These are phyloP conservation scores for Laguncularia racemosa DNA, from an alignment of 345 rosid genomes.

Conservation along the genomic window DNA sequence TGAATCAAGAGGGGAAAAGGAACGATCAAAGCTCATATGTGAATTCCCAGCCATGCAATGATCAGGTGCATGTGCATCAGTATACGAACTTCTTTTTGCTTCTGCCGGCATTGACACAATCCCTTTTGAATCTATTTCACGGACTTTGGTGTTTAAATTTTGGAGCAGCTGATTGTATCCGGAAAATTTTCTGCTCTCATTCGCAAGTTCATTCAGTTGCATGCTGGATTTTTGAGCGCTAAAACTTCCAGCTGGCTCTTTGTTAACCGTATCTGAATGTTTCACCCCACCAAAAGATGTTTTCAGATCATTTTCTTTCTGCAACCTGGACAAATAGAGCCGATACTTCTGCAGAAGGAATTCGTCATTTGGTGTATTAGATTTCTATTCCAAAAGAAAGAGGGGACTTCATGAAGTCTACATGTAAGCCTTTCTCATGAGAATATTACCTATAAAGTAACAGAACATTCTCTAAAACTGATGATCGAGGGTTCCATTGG, in stretches of 20 bases:
- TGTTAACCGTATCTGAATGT: conserved; percentile 45
- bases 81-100: conserved; percentile 22
- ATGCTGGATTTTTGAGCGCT: conserved; percentile 32
- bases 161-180: conserved; percentile 29
- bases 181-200: conserved; percentile 30
- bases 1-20: conserved; percentile 22
- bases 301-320: conserved; percentile 55
- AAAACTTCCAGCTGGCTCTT: conserved; percentile 31
- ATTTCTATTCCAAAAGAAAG: neutral
- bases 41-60: conserved; percentile 29
- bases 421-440: too few relatives aligned
- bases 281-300: conserved; percentile 37
- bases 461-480: too few relatives aligned
- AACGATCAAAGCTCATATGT: conserved; percentile 30
- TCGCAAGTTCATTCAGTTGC: conserved; percentile 27
- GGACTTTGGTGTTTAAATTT: conserved; percentile 23
- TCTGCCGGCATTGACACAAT: conserved; percentile 36
- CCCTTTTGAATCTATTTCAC: conserved; percentile 35
- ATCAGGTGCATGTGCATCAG: conserved; percentile 32
- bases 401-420: too few relatives aligned
- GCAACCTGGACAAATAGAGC: conserved; percentile 78
- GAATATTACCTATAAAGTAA: too few relatives aligned
- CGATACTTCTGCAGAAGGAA: conserved; percentile 75
- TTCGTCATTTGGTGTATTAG: conserved; percentile 4
- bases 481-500: too few relatives aligned